Evolutionary conservation across 768 basidiomycete species (phyloP).

Genomic region (Pleurotus citrinopileatus): DNA sequence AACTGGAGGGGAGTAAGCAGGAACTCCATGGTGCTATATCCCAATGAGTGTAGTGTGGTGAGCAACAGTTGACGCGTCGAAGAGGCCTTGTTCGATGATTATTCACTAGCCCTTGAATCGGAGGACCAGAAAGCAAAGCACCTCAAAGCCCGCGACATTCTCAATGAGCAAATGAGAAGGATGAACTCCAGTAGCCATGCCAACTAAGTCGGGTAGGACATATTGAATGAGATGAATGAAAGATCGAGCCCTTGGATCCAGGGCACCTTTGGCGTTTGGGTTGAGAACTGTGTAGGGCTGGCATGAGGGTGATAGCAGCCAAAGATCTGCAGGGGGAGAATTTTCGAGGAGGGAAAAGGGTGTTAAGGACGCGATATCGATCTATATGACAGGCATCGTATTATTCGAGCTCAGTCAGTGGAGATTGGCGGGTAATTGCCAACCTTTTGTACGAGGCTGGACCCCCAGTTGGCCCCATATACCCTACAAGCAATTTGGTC

Average conservation of each 20-base stretch:
- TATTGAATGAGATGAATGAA: conserved; percentile 68
- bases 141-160: conserved; percentile 85
- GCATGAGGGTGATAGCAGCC: conserved; percentile 81
- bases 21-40: conserved; percentile 59
- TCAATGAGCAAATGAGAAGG: conserved; percentile 68
- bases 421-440: conserved; percentile 8
- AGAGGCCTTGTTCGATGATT: conserved; percentile 46
- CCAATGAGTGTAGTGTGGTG: conserved; percentile 45
- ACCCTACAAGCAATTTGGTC: conserved; percentile 72
- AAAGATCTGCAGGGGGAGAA: conserved; percentile 52
- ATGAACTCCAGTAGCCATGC: conserved; percentile 29
- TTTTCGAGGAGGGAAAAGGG: conserved; percentile 37
- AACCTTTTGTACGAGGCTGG: conserved; percentile 49
- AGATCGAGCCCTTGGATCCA: conserved; percentile 72
- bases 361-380: conserved; percentile 60
- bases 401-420: conserved; percentile 6
- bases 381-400: conserved; percentile 26
- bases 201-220: conserved; percentile 58
- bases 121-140: conserved; percentile 22
- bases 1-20: conserved; percentile 76
- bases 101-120: conserved; percentile 6
- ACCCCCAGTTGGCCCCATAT: conserved; percentile 60
- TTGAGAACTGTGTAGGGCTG: conserved; percentile 84
- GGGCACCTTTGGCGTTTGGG: conserved; percentile 63
- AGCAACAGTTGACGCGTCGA: conserved; percentile 58